Evolutionary conservation across 1,284 basidiomycete genomes (phyloP).

Genomic region (Rhodotorula mucilaginosa): DNA sequence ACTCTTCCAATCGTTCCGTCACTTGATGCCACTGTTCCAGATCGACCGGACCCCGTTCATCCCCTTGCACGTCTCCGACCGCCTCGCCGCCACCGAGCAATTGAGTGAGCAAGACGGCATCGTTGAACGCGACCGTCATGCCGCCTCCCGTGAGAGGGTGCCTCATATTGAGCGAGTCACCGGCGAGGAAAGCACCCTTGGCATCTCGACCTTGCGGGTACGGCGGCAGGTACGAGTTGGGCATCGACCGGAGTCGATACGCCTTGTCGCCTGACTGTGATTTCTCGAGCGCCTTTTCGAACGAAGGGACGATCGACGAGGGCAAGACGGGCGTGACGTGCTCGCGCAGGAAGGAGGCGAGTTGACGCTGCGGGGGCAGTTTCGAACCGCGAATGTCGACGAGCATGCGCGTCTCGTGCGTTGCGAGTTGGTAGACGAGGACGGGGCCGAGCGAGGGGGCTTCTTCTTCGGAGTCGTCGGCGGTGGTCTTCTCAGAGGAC

Average conservation of each 20-base stretch:
- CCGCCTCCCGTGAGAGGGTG: slow-evolving; percentile 96
- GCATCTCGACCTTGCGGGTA: slow-evolving; percentile 67
- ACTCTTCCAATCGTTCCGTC: slow-evolving; percentile 60
- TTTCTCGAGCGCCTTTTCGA: slow-evolving; percentile 38
- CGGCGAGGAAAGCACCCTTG: slow-evolving; percentile 79
- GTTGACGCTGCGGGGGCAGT: slow-evolving; percentile 65
- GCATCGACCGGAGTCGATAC: slow-evolving; percentile 76
- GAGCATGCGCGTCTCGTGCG: slow-evolving; percentile 79
- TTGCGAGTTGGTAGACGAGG: slow-evolving; percentile 81
- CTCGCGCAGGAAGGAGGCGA: slow-evolving; percentile 72
- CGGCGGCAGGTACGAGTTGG: slow-evolving; percentile 89
- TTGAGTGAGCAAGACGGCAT: slow-evolving; percentile 70
- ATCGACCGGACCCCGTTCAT: slow-evolving; percentile 44
- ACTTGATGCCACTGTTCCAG: slow-evolving; percentile 64
- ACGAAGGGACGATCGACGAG: slow-evolving; percentile 60
- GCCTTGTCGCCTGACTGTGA: slow-evolving; percentile 56
- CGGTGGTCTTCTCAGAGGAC: too few species aligned
- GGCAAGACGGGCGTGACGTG: slow-evolving; percentile 80
- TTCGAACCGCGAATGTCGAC: slow-evolving; percentile 80
- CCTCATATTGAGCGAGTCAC: slow-evolving; percentile 99
- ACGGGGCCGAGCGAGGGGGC: slow-evolving; percentile 63
- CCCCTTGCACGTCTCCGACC: slow-evolving; percentile 20
- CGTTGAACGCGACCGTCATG: slow-evolving; percentile 89
- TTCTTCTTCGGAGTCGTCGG: not conserved
- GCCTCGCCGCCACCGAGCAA: slow-evolving; percentile 54